A percentile compares a stretch with the other conserved stretches of the same genome.
These are phyloP conservation scores for Scytalidium lignicola DNA, from an alignment of 2,329 filamentous ascomycete genomes.

Conservation along the genomic window DNA sequence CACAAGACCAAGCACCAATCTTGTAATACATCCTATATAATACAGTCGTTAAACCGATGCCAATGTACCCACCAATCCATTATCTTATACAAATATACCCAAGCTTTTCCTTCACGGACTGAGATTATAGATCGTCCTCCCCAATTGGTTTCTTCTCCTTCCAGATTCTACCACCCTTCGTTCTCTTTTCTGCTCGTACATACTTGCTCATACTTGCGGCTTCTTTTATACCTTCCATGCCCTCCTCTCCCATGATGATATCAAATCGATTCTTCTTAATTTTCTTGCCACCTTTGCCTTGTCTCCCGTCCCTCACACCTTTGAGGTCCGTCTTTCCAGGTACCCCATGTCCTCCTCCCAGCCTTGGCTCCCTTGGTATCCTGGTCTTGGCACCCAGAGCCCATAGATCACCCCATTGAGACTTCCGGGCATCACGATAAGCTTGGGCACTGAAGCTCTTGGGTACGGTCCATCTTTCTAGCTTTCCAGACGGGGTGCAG, in stretches of 20 bases:
- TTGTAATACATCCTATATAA: no score
- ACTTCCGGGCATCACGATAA: slow-evolving; percentile 89
- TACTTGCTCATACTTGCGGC: slow-evolving; percentile 16
- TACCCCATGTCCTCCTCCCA: slow-evolving; percentile 41
- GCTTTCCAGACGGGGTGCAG: slow-evolving; percentile 77
- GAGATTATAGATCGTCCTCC: slow-evolving; percentile 22
- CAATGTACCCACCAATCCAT: background rate
- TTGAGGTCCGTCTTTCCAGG: slow-evolving; percentile 31
- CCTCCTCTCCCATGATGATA: slow-evolving; percentile 34
- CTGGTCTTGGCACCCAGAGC: slow-evolving; percentile 89
- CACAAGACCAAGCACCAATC: no score
- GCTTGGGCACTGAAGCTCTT: slow-evolving; percentile 74
- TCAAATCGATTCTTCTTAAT: slow-evolving; percentile 37
- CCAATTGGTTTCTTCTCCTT: slow-evolving; percentile 29
- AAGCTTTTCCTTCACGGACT: background rate
- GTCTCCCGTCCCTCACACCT: slow-evolving; percentile 25
- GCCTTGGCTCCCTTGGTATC: slow-evolving; percentile 52
- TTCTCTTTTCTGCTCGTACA: slow-evolving; percentile 25
- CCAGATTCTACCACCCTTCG: slow-evolving; percentile 29
- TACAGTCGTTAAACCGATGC: no score
- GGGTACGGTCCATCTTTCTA: slow-evolving; percentile 93
- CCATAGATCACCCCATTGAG: slow-evolving; percentile 91
- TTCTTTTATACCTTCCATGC: slow-evolving; percentile 36
- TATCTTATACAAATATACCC: background rate
- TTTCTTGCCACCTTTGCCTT: slow-evolving; percentile 36